A percentile compares a stretch with the other conserved stretches of the same genome.
Evolutionary conservation across 129 eudicot genomes (phyloP).

Genomic region (Flaveria ramosissima): DNA sequence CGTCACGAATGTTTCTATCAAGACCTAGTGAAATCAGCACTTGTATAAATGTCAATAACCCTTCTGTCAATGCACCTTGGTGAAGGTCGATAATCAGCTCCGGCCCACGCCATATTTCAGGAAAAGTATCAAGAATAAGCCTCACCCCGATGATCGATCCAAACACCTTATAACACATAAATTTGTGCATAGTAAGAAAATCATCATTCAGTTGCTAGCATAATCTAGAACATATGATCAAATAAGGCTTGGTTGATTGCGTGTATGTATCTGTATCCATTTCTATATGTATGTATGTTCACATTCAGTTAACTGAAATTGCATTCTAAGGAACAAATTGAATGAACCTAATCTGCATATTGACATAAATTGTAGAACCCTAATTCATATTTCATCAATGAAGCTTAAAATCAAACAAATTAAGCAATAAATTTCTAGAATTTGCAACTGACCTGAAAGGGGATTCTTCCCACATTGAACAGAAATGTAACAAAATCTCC

Average conservation of each 20-base stretch:
- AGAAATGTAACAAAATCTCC: constrained; percentile 52
- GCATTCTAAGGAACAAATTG: not conserved
- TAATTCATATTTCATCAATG: not conserved
- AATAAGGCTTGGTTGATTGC: not conserved
- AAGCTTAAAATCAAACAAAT: not conserved
- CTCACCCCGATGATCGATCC: constrained; percentile 71
- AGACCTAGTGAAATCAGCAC: constrained; percentile 56
- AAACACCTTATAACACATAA: constrained; percentile 48
- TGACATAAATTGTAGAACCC: not conserved
- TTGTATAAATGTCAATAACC: constrained; percentile 64
- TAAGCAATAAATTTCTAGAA: not conserved
- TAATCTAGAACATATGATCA: constrained; percentile 12
- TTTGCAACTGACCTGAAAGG: constrained; percentile 70
- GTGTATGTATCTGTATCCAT: not conserved
- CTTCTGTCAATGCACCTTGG: constrained; percentile 85
- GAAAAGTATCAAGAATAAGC: constrained; percentile 50
- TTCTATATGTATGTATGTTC: not conserved
- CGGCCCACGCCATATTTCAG: constrained; percentile 73
- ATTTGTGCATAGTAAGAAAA: constrained; percentile 1
- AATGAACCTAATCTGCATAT: not conserved
- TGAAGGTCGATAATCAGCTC: constrained; percentile 65
- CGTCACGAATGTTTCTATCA: constrained; percentile 46
- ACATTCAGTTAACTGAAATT: not conserved
- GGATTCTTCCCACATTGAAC: constrained; percentile 76
- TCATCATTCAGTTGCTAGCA: not conserved